Evolutionary conservation across 1,139 yeast genomes (phyloP), one percentile per base, ranked within the genome.

Genomic region (Yamadazyma jaroonii): DNA sequence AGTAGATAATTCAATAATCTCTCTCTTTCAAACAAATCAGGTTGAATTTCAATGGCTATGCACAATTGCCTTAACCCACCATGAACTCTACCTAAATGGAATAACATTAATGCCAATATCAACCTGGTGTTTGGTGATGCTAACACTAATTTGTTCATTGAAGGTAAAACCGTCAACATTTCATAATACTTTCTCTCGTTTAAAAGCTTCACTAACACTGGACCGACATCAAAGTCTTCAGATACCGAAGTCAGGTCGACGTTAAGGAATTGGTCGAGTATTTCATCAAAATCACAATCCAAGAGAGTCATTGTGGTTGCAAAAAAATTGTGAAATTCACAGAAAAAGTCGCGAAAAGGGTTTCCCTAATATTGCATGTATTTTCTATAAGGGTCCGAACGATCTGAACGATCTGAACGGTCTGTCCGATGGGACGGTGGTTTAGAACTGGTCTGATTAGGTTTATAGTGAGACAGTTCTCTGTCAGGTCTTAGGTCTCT

Each of bases 21-120:
- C 14, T 49, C 49, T 32, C 54, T 43, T 15, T 49, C 52, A 6
- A 31, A 32, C 0, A 41, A 37, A 32, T 46, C 45, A 10, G 41
- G 31, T 32, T 59, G 59, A 22, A 48, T 36, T 39, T 63, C 69
- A 8, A 61, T 54, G 1, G 59, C 52, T 10, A 62, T 29, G 1
- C 64, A 52, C 12, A 60, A 38, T 37, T 61, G 60, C 23, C 67
- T 40, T 12, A 61, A 43, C 0, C 58, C 63, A 4, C 56, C 56
- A 9, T 48, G 48, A 9, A 47, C 34, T 20, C 69, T 40, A 0
- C 67, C 66, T 8, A 62, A 32, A 10, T 43, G 38, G 39, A 60
- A 54, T 23, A 62, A 44, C 1, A 58, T 46, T 9, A 57, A 40
- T 2, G 59, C 53, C 13, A 59, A 31, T 2, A 56, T 34, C n/a